Base-by-base conservation (phyloP, 1,139 yeast species). In the Candida albicans region DNA sequence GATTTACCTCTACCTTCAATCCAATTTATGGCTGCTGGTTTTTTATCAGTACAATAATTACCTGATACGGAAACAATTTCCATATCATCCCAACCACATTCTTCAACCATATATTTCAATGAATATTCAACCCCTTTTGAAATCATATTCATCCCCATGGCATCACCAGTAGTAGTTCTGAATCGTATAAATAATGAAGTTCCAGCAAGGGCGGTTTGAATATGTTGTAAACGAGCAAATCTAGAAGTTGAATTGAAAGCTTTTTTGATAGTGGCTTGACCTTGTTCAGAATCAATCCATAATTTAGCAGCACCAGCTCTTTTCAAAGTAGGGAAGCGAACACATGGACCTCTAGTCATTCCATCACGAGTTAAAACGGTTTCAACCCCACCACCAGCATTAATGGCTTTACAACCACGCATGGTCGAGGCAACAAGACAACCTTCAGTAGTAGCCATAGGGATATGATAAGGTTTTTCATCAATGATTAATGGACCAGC, bases 141-240 rank as follows among this genome's bases (percentile, higher is more conserved):
- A 53, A 93, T 95, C 99, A 93, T 95, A 64, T 93, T 93, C 99
- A 93, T 93, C 53, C 99, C 99, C 99, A 93, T 93, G 14, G 99
- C 99, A 73, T 93, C 99, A 66, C 99, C 99, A 30, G 99, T 93
- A 35, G 96, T 90, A 25, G 99, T 93, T 62, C 91, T 82, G 74
- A 93, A 93, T 58, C 99, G 82, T 56, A 95, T 85, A 61, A 79
- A 93, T 57, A 95, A 73, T 53, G 87, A 73, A 42, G 87, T 87
- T 34, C 99, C 99, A n/a, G 99, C 99, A 64, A 93, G 72, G 1
- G 98, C 96, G 26, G 98, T 89, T 65, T 90, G 87, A 53, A 91
- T 75, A 56, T 86, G 85, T 67, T 88, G 96, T 58, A 93, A 79
- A 59, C 97, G 82, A 15, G 99, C 99, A 70, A 93, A 93, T 67